A percentile compares a stretch with the other conserved stretches of the same genome.
These are phyloP conservation scores for Stephania cephalantha DNA, from an alignment of 164 flowering plant species.

Conservation along the genomic window DNA sequence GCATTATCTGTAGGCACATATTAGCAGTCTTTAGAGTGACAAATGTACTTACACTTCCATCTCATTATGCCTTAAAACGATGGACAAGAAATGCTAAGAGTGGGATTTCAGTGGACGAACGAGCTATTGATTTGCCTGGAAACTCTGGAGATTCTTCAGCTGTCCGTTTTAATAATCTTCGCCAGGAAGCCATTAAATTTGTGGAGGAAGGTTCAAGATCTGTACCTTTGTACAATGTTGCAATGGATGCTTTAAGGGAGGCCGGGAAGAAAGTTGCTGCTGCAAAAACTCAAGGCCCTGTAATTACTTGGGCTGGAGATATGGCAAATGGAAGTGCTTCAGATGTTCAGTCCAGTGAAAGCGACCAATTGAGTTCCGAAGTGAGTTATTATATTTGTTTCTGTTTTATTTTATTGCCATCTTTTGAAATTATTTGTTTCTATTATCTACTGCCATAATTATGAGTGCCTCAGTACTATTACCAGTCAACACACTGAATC, in stretches of 20 bases:
- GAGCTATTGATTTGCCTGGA: conserved; percentile 33
- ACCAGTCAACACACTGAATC: not conserved
- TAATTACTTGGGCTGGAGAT: conserved; percentile 33
- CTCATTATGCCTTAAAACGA: conserved; percentile 61
- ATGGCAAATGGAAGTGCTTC: conserved; percentile 16
- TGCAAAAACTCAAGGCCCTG: conserved; percentile 52
- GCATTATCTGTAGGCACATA: conserved; percentile 80
- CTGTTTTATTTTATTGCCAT: not conserved
- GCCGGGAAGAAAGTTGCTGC: conserved; percentile 47
- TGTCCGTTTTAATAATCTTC: conserved; percentile 46
- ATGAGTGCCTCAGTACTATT: not conserved
- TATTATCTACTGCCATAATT: not conserved
- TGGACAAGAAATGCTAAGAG: conserved; percentile 77
- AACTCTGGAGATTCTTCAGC: conserved; percentile 36
- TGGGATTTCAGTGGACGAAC: conserved; percentile 41
- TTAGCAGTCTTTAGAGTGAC: conserved; percentile 83
- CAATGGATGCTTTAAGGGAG: conserved; percentile 55
- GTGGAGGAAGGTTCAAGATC: conserved; percentile 75
- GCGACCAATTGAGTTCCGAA: conserved; percentile 4
- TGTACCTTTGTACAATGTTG: conserved; percentile 51
- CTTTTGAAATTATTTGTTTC: not conserved
- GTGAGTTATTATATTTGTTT: not conserved
- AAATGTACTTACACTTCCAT: conserved; percentile 60
- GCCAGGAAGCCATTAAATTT: conserved; percentile 61
- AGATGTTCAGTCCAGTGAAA: conserved; percentile 5